Evolutionary conservation across 345 rosid genomes (phyloP).

Genomic region (Salix viminalis): DNA sequence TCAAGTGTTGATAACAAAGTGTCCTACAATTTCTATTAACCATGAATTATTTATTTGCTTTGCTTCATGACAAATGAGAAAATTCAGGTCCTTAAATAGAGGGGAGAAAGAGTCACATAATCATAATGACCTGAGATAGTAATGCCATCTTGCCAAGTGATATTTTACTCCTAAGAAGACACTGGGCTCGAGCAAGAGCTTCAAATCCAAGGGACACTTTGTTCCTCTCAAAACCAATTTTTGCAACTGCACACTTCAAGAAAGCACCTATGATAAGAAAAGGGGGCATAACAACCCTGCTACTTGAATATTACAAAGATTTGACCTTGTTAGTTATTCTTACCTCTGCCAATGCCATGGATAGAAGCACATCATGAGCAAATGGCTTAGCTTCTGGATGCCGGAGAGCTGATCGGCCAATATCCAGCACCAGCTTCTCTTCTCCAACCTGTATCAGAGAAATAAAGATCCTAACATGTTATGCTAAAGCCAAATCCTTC

Average conservation of each 20-base stretch:
- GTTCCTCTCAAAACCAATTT: slow-evolving; percentile 74
- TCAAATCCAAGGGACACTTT: slow-evolving; percentile 89
- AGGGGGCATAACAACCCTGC: slow-evolving; percentile 51
- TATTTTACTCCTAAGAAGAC: slow-evolving; percentile 73
- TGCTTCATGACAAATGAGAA: not conserved
- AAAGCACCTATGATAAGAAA: slow-evolving; percentile 63
- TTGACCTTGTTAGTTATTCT: slow-evolving; percentile 34
- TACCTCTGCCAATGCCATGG: slow-evolving; percentile 98
- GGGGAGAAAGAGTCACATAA: not conserved
- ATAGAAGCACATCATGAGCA: slow-evolving; percentile 74
- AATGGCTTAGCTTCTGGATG: slow-evolving; percentile 72
- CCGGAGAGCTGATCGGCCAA: slow-evolving; percentile 77
- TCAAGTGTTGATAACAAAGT: not conserved
- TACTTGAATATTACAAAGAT: slow-evolving; percentile 28
- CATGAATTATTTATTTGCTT: not conserved
- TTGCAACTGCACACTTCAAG: slow-evolving; percentile 95
- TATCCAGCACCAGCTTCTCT: slow-evolving; percentile 70
- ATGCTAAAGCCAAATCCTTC: not conserved
- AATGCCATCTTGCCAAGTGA: slow-evolving; percentile 73
- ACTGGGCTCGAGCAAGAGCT: slow-evolving; percentile 95
- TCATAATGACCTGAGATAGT: slow-evolving; percentile 59
- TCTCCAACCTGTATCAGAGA: slow-evolving; percentile 66
- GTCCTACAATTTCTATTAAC: not conserved
- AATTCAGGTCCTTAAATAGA: not conserved
- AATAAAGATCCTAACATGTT: slow-evolving; percentile 14